A percentile compares a stretch with the other conserved stretches of the same genome.
These are phyloP conservation scores for Glycine latifolia DNA, from an alignment of 306 rosid genomes.

Conservation along the genomic window DNA sequence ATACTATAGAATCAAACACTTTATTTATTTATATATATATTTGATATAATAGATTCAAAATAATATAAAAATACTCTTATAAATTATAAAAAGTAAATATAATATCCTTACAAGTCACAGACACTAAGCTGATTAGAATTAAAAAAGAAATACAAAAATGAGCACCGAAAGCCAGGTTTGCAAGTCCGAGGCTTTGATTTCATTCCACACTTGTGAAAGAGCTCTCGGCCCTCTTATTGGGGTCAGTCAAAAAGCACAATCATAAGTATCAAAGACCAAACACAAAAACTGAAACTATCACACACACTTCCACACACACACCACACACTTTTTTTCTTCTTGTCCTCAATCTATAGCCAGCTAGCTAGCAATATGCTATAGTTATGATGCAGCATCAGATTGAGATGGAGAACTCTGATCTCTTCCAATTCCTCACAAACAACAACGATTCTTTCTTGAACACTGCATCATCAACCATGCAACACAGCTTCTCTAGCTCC, in stretches of 20 bases:
- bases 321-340: no score
- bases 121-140: no score
- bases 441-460: slow-evolving; percentile 38
- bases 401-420: slow-evolving; percentile 37
- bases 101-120: no score
- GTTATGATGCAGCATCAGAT: not conserved
- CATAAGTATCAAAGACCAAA: slow-evolving; percentile 51
- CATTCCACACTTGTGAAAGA: not conserved
- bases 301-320: not conserved
- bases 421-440: slow-evolving; percentile 42
- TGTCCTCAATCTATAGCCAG: no score
- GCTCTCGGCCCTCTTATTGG: not conserved
- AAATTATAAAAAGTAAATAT: no score
- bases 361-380: no score
- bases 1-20: no score
- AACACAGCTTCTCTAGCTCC: slow-evolving; percentile 54
- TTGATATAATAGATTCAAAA: no score
- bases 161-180: slow-evolving; percentile 61
- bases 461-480: slow-evolving; percentile 45
- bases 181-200: slow-evolving; percentile 38
- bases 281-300: slow-evolving; percentile 32
- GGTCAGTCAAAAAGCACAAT: slow-evolving; percentile 62
- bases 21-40: no score
- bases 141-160: not conserved
- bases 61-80: no score